Evolutionary conservation across 768 basidiomycete genomes (phyloP).

Genomic region (Mycena rosella): DNA sequence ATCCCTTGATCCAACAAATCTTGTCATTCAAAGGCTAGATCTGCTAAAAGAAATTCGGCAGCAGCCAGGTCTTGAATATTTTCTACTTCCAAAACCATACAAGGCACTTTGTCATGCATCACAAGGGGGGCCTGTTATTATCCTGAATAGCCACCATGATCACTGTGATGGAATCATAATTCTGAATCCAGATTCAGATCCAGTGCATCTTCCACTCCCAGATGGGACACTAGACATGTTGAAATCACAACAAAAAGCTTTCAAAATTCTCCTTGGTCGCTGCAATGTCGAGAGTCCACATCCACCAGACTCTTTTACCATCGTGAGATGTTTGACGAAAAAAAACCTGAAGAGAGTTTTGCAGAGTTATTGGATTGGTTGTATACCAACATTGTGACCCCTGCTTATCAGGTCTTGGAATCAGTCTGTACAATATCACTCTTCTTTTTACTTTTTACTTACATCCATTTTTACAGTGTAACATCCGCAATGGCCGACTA

Average conservation of each 20-base stretch:
- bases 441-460: not conserved
- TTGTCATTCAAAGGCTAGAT: not conserved
- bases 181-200: too few species aligned
- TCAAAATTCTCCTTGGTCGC: too few species aligned
- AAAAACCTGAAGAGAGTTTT: not conserved
- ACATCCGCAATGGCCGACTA: not conserved
- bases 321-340: not conserved
- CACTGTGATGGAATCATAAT: too few species aligned
- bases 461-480: not conserved
- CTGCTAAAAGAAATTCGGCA: not conserved
- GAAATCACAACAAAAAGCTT: too few species aligned
- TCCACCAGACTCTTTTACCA: not conserved
- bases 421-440: not conserved
- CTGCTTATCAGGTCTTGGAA: not conserved
- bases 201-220: too few species aligned
- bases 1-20: not conserved
- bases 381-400: not conserved
- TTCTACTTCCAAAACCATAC: not conserved
- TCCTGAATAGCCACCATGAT: not conserved
- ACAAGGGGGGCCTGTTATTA: not conserved
- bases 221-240: too few species aligned
- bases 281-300: too few species aligned
- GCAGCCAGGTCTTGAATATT: slow-evolving; percentile 1
- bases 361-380: not conserved
- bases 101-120: not conserved